Evolutionary conservation across 257 asterid genomes (phyloP).

Genomic region (Salvia hispanica): DNA sequence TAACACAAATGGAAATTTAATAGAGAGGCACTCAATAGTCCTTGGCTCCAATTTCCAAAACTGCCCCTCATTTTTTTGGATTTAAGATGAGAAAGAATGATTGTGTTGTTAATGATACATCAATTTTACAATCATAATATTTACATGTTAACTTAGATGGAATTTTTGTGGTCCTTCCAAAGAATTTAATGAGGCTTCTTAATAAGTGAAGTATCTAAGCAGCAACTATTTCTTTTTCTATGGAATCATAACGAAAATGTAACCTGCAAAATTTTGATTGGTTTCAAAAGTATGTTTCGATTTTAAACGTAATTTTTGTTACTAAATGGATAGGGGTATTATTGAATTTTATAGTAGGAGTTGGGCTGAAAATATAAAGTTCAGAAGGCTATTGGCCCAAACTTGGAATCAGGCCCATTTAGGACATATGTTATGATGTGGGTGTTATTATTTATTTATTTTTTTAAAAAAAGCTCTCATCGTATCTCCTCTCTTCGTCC

Average conservation of each 20-base stretch:
- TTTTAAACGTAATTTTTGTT: background rate
- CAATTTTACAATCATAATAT: constrained; percentile 32
- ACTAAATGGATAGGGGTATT: background rate
- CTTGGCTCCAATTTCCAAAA: constrained; percentile 18
- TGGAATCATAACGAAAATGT: too few species aligned
- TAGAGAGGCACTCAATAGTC: constrained; percentile 22
- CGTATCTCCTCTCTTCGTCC: too few species aligned
- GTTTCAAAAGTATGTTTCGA: background rate
- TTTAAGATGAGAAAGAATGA: constrained; percentile 29
- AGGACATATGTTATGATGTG: too few species aligned
- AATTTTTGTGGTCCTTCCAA: too few species aligned
- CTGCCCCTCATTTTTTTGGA: constrained; percentile 3
- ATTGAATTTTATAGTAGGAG: background rate
- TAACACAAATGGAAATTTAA: background rate
- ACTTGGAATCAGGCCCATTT: background rate
- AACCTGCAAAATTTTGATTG: background rate
- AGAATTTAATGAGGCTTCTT: too few species aligned
- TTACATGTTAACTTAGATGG: constrained; percentile 5
- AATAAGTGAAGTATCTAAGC: too few species aligned
- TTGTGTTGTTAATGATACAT: constrained; percentile 39
- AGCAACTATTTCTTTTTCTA: too few species aligned
- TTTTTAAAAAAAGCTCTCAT: too few species aligned
- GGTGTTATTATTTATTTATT: too few species aligned
- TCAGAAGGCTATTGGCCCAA: background rate
- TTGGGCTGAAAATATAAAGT: background rate